phyloP scores from a whole-genome alignment of 768 basidiomycete genomes.

The Termitomyces sp. region DNA sequence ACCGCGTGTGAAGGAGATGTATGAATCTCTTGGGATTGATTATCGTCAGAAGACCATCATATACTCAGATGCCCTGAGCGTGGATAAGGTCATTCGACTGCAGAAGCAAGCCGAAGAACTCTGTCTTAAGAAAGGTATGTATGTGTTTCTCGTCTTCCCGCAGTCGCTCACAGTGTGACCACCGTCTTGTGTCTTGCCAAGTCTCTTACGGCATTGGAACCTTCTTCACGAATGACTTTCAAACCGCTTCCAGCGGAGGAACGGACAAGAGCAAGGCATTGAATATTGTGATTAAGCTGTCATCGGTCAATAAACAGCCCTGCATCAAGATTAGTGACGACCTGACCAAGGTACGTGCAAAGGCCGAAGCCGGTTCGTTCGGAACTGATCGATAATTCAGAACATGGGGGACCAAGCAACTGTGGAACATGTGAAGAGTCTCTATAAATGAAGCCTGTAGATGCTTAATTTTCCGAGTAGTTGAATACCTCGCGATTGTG shows the following conservation, averaged over 20 bases:
- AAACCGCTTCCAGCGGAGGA: slow-evolving; percentile 33
- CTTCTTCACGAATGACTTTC: slow-evolving; percentile 87
- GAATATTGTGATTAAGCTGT: slow-evolving; percentile 95
- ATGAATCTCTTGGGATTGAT: slow-evolving; percentile 68
- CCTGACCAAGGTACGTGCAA: slow-evolving; percentile 58
- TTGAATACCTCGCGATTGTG: too few species aligned
- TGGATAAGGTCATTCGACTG: slow-evolving; percentile 67
- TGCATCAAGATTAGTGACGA: slow-evolving; percentile 97
- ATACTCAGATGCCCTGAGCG: slow-evolving; percentile 79
- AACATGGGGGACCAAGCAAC: slow-evolving; percentile 66
- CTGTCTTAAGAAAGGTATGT: slow-evolving; percentile 66
- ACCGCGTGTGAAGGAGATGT: slow-evolving; percentile 67
- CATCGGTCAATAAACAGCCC: slow-evolving; percentile 63
- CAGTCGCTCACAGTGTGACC: background rate
- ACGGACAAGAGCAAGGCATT: slow-evolving; percentile 70
- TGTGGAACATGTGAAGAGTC: slow-evolving; percentile 55
- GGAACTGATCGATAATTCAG: slow-evolving; percentile 26
- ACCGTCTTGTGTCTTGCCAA: slow-evolving; percentile 24
- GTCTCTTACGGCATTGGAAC: slow-evolving; percentile 95
- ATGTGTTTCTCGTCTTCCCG: slow-evolving; percentile 10
- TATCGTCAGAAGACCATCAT: slow-evolving; percentile 64
- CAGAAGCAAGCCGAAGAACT: slow-evolving; percentile 70
- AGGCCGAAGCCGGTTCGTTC: background rate
- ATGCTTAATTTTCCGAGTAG: background rate
- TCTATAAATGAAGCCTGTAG: slow-evolving; percentile 32